These are phyloP conservation scores for Russula emetica DNA, from an alignment of 768 basidiomycete species.

Conservation along the genomic window DNA sequence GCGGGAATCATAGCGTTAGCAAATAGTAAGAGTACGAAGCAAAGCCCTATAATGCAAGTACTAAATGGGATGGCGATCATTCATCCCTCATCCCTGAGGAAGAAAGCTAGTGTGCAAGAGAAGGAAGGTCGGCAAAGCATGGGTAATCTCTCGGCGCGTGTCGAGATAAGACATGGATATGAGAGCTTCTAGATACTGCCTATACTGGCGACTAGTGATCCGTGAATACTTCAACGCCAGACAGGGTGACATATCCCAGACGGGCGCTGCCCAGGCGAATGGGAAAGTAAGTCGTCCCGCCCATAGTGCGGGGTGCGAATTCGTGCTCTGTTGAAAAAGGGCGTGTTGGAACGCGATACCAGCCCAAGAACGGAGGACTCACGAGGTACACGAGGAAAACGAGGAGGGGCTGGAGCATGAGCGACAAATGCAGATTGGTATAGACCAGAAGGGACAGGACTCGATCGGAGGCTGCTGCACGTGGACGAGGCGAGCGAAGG, in stretches of 20 bases:
- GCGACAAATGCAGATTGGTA: not conserved
- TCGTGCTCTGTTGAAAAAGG: not conserved
- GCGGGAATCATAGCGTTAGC: not conserved
- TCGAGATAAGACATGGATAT: not conserved
- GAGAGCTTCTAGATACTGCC: too few relatives aligned
- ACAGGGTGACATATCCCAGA: slow-evolving; percentile 18
- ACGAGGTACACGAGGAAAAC: not conserved
- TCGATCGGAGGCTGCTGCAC: slow-evolving; percentile 16
- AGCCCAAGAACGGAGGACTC: not conserved
- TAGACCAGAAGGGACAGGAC: not conserved
- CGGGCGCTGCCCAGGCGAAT: slow-evolving; percentile 10
- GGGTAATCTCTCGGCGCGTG: not conserved
- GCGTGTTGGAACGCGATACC: not conserved
- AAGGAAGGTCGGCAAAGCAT: too few relatives aligned
- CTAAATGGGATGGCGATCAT: not conserved
- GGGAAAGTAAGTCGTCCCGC: slow-evolving; percentile 23
- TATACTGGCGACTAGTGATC: not conserved
- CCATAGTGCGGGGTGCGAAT: slow-evolving; percentile 12
- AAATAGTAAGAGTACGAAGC: not conserved
- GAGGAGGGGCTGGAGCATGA: not conserved
- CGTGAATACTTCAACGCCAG: slow-evolving; percentile 17
- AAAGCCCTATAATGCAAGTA: not conserved
- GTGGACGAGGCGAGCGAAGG: slow-evolving; percentile 8
- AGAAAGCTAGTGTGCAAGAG: not conserved
- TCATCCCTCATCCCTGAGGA: not conserved